These are phyloP conservation scores for Elongisporangium anandrum DNA, from an alignment of 352 stramenopile species.

Conservation along the genomic window DNA sequence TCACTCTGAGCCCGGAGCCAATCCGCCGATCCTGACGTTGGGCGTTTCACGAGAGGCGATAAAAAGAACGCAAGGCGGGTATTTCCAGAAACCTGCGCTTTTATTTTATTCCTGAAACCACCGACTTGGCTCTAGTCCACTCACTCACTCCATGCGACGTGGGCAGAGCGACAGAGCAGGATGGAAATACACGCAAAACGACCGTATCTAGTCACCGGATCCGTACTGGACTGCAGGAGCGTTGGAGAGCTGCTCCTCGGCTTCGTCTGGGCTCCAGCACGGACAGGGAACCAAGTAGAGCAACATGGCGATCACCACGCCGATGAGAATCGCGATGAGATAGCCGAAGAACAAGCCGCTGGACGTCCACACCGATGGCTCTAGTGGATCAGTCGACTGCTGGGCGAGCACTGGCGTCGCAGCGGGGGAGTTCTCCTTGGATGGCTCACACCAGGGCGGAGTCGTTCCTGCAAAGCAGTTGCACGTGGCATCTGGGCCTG, in stretches of 20 bases:
- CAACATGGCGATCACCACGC: neutral
- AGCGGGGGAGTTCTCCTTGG: neutral
- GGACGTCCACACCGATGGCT: neutral
- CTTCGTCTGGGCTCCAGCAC: neutral
- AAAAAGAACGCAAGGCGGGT: too few species aligned
- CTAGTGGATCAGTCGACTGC: neutral
- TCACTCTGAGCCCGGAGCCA: too few species aligned
- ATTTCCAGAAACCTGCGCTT: too few species aligned
- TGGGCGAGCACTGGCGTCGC: neutral
- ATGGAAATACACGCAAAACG: too few species aligned
- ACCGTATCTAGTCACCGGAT: neutral
- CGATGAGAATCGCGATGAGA: neutral
- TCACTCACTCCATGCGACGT: too few species aligned
- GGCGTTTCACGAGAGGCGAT: too few species aligned
- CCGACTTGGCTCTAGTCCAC: too few species aligned
- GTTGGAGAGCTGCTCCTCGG: neutral
- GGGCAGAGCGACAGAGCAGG: too few species aligned
- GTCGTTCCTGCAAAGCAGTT: neutral
- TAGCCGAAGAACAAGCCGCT: neutral
- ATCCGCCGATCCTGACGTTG: too few species aligned
- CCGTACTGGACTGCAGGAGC: neutral
- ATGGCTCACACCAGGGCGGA: neutral
- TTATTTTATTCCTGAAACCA: too few species aligned
- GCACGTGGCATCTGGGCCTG: constrained; percentile 2
- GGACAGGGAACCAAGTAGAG: neutral